These are phyloP conservation scores for Fusarium sp. DNA, from an alignment of 2,329 filamentous ascomycete species.

Conservation along the genomic window DNA sequence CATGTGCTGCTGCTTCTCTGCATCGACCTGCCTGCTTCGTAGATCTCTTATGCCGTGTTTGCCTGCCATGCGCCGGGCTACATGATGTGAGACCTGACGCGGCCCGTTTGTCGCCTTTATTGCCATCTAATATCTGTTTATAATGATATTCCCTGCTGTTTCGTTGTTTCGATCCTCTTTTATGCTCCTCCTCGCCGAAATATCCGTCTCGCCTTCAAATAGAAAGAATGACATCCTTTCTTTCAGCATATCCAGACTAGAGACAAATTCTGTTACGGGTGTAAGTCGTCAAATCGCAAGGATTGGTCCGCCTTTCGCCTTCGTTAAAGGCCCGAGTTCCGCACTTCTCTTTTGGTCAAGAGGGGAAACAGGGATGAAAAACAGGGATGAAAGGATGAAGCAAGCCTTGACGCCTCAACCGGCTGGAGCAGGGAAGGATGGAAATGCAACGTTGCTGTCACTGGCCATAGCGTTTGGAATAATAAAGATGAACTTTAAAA, in stretches of 20 bases:
- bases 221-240: slow-evolving; percentile 21
- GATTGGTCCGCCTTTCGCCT: slow-evolving; percentile 30
- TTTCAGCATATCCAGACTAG: background rate
- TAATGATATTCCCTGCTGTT: slow-evolving; percentile 5
- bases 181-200: background rate
- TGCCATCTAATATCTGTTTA: background rate
- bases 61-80: slow-evolving; percentile 30
- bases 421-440: slow-evolving; percentile 5
- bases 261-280: slow-evolving; percentile 25
- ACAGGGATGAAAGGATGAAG: slow-evolving; percentile 21
- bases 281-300: slow-evolving; percentile 24
- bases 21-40: background rate
- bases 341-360: slow-evolving; percentile 1
- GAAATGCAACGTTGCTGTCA: slow-evolving; percentile 9
- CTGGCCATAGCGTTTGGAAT: slow-evolving; percentile 6
- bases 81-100: slow-evolving; percentile 36
- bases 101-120: slow-evolving; percentile 22
- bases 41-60: slow-evolving; percentile 38
- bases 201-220: slow-evolving; percentile 9
- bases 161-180: slow-evolving; percentile 4
- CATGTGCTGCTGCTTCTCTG: slow-evolving; percentile 8
- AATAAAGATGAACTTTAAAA: background rate
- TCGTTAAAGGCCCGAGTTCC: slow-evolving; percentile 17
- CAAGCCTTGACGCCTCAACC: slow-evolving; percentile 34
- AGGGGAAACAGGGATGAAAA: slow-evolving; percentile 7